Conservation (phyloP, 202 grass and related monocot species). For the Setaria italica region DNA sequence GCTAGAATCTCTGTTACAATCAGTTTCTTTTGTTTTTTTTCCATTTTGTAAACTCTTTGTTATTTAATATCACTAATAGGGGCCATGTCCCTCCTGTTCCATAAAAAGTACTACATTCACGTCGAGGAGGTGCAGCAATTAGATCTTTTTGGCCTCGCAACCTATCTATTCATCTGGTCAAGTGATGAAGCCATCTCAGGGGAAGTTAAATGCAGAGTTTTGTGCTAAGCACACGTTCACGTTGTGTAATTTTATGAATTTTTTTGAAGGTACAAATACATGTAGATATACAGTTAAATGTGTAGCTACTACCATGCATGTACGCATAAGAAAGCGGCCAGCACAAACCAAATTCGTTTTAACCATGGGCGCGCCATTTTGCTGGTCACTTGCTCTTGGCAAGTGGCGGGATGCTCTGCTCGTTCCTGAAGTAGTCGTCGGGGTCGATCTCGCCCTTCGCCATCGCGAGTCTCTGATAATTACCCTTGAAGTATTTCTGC, state of each 20-base stretch:
- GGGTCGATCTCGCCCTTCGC: slow-evolving; percentile 51
- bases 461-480: slow-evolving; percentile 37
- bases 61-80: too few species aligned
- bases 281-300: neutral
- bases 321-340: neutral
- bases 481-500: slow-evolving; percentile 48
- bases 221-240: neutral
- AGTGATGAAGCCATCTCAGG: neutral
- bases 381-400: neutral
- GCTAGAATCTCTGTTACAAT: too few species aligned
- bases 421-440: slow-evolving; percentile 51
- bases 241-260: neutral
- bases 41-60: too few species aligned
- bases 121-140: too few species aligned
- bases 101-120: too few species aligned
- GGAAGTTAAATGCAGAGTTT: neutral
- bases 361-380: neutral
- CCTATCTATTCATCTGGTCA: too few species aligned
- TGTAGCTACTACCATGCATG: neutral
- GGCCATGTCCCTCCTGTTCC: too few species aligned
- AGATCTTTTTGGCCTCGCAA: too few species aligned
- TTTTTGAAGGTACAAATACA: neutral
- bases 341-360: neutral
- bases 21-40: too few species aligned
- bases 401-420: slow-evolving; percentile 58